Base-by-base conservation (phyloP, 208 protist genomes). In the Acanthamoeba rhysodes region DNA sequence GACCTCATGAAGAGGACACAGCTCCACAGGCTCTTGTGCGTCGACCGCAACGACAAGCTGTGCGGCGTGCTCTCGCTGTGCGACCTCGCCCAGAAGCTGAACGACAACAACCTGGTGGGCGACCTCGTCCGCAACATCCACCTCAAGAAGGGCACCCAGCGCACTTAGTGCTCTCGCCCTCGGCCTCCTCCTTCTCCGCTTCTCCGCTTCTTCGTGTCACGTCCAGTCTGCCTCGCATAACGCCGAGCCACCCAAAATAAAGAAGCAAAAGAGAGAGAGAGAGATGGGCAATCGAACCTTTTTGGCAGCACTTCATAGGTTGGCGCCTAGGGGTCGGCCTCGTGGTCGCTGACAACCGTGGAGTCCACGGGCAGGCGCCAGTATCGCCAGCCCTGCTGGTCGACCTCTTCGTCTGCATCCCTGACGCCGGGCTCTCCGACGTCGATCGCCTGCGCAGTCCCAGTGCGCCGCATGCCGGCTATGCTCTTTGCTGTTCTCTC, bases 31-130 rank as follows among this genome's bases (percentile, higher is more conserved):
- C 66, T 80, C n/a, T 16, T 80, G 34, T 80, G 72, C 32, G 72
- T 80, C 32, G 72, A 80, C 32, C 72, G 72, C 72, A 80, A 80
- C 37, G 72, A 45, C 72, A 80, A 80, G 72, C 72, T 80, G 72
- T 50, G 32, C 37, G 72, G 72, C 8, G 18, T 80, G 72, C 29
- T 80, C 29, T 14, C 29, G 9, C 72, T 80, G 34, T 14, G n/a
- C 18, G 72, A 80, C 72, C 72, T 80, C 18, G 72, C 72, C 32
- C 27, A 29, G 24, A 48, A 18, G 8, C 1, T 80, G 7, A 80
- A 80, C n/a, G 72, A 80, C 72, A 80, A 32, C 72, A 80, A 80
- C 72, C 24, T 80, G 24, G 34, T 80, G 29, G 72, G 72, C 37
- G 72, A 80, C 32, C 72, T 80, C 24, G 16, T 80, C 37, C 72